phyloP scores from a whole-genome alignment of 2,329 filamentous ascomycete genomes.

The Coniella lustricola region DNA sequence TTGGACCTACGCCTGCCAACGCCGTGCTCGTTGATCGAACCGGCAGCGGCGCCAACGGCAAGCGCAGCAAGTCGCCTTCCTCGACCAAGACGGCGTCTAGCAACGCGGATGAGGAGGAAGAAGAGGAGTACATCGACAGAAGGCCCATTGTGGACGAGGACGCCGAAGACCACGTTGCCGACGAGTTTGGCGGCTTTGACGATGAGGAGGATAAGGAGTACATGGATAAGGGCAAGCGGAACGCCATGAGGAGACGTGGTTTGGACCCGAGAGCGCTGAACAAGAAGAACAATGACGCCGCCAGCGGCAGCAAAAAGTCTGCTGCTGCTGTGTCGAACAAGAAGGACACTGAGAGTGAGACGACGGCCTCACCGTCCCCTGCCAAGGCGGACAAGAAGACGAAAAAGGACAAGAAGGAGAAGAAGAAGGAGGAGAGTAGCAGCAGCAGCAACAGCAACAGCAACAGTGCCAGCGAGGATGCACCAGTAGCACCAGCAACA shows the following conservation, averaged over 20 bases:
- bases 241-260: conserved; percentile 66
- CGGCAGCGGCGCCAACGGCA: conserved; percentile 17
- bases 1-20: conserved; percentile 63
- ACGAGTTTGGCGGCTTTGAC: conserved; percentile 66
- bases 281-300: too few relatives aligned
- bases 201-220: conserved; percentile 65
- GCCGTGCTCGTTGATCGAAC: conserved; percentile 33
- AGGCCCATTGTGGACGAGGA: conserved; percentile 52
- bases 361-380: neutral
- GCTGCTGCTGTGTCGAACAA: conserved; percentile 11
- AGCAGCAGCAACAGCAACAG: too few relatives aligned
- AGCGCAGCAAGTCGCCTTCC: conserved; percentile 17
- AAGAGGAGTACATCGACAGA: conserved; percentile 55
- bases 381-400: neutral
- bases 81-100: neutral
- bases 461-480: too few relatives aligned
- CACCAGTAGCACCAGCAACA: too few relatives aligned
- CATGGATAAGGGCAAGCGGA: conserved; percentile 67
- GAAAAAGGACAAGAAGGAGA: neutral
- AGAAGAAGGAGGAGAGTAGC: too few relatives aligned
- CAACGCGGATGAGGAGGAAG: conserved; percentile 15
- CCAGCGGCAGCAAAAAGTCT: conserved; percentile 3
- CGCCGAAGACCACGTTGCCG: conserved; percentile 36
- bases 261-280: conserved; percentile 60
- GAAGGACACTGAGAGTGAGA: conserved; percentile 4